These are phyloP conservation scores for Vigna nakashimae DNA, from an alignment of 306 rosid genomes.

Conservation along the genomic window DNA sequence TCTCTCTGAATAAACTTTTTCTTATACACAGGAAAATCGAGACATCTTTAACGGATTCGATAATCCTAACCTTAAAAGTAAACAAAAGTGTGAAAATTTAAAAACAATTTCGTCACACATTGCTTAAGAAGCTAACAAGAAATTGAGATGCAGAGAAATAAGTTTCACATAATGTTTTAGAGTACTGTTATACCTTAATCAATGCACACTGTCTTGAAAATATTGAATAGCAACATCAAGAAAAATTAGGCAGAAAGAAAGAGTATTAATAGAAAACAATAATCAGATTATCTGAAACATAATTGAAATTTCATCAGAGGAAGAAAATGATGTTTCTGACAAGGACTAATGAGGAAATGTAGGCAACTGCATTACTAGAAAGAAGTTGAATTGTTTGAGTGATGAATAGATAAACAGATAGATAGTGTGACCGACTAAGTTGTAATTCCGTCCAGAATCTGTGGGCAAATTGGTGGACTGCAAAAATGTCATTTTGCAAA, in stretches of 20 bases:
- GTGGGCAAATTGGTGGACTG: conserved; percentile 6
- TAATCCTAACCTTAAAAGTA: no score
- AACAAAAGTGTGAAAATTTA: no score
- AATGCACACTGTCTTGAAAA: no score
- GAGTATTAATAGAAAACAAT: neutral
- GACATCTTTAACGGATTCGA: no score
- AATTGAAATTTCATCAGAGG: neutral
- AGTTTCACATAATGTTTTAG: no score
- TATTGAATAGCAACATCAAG: no score
- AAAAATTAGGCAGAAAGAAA: neutral
- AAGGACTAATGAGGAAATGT: neutral
- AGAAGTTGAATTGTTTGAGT: neutral
- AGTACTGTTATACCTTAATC: no score
- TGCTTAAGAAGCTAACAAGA: no score
- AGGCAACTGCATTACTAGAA: neutral
- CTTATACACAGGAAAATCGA: no score
- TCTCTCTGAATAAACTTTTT: no score
- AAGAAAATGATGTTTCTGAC: neutral
- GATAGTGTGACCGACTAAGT: neutral
- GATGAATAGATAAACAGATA: neutral
- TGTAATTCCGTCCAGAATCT: conserved; percentile 31
- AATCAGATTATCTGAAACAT: neutral
- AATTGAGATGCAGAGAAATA: no score
- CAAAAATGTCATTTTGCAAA: neutral
- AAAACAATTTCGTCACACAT: no score